Evolutionary conservation across 2,329 filamentous ascomycete species (phyloP), one percentile per base, ranked within the genome.

Genomic region (Botrytis squamosa): DNA sequence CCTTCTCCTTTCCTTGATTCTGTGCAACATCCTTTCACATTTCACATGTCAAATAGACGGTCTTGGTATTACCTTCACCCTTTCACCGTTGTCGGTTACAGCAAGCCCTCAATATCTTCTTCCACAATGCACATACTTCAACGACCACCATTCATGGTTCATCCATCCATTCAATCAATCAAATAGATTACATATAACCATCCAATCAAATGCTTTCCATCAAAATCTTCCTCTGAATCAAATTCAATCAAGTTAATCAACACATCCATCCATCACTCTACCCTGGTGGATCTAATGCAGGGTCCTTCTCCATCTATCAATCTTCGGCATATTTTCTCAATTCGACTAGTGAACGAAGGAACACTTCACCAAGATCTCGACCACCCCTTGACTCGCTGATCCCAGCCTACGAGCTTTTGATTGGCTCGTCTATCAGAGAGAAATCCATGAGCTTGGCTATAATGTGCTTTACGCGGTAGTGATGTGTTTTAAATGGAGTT

Each of bases 311-410:
- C 57, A 60, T n/a, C 60, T 40, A 8, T 62, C 22, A 62, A 40
- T 42, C 60, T n/a, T 63, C 60, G 60, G 60, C 60, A n/a, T 8
- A n/a, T 63, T 40, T 16, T 40, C 60, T 40, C 36, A n/a, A 63
- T 63, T 2, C 14, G 8, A 36, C 38, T 63, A 42, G 60, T n/a
- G 3, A 42, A 5, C 10, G 4, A 57, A 57, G 52, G 22, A 63
- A 63, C 60, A 63, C 60, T 63, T 63, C 60, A 63, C 38, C 36
- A 16, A 40, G 52, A 18, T 62, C 60, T 42, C 36, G 25, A 63
- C 36, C 59, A 62, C 60, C 60, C 57, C 60, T 63, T 63, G 60
- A 63, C 60, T 63, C 60, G 36, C n/a, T 63, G 36, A 42, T 38
- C 33, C 20, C 36, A 40, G 7, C 25, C 4, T 1, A 16, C 12